phyloP scores from a whole-genome alignment of 805 yeast species.

The Candida nemodendra region DNA sequence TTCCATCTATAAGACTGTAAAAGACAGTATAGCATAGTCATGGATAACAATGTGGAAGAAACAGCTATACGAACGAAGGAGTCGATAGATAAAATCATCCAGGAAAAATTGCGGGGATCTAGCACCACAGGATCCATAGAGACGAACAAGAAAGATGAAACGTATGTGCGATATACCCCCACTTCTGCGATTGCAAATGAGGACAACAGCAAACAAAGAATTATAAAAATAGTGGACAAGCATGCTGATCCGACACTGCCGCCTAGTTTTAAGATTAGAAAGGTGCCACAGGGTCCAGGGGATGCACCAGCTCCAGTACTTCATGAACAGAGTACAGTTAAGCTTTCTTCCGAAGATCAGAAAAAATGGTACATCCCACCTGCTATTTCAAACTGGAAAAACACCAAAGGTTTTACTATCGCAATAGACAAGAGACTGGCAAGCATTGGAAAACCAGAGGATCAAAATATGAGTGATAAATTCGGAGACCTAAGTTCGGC shows the following conservation, averaged over 20 bases:
- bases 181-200: slow-evolving; percentile 33
- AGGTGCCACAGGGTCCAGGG: slow-evolving; percentile 67
- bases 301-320: slow-evolving; percentile 57
- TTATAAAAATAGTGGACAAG: slow-evolving; percentile 63
- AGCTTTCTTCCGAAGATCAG: slow-evolving; percentile 68
- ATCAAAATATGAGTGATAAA: slow-evolving; percentile 49
- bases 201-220: slow-evolving; percentile 37
- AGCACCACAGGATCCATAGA: slow-evolving; percentile 18
- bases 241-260: slow-evolving; percentile 87
- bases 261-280: slow-evolving; percentile 67
- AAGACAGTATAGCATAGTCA: too few relatives aligned
- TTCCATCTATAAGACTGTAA: too few relatives aligned
- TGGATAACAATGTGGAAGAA: slow-evolving; percentile 21
- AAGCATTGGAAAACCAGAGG: slow-evolving; percentile 41
- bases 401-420: slow-evolving; percentile 85
- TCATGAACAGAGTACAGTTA: slow-evolving; percentile 52
- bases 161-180: slow-evolving; percentile 46
- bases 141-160: slow-evolving; percentile 28
- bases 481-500: slow-evolving; percentile 69
- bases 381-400: slow-evolving; percentile 93
- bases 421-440: slow-evolving; percentile 76
- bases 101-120: slow-evolving; percentile 38
- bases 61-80: slow-evolving; percentile 56
- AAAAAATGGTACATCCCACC: slow-evolving; percentile 87
- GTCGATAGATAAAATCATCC: slow-evolving; percentile 52